Evolutionary conservation across 495 filamentous ascomycete species (phyloP), one percentile per base, ranked within the genome.

Genomic region (Hyaloscypha bicolor): DNA sequence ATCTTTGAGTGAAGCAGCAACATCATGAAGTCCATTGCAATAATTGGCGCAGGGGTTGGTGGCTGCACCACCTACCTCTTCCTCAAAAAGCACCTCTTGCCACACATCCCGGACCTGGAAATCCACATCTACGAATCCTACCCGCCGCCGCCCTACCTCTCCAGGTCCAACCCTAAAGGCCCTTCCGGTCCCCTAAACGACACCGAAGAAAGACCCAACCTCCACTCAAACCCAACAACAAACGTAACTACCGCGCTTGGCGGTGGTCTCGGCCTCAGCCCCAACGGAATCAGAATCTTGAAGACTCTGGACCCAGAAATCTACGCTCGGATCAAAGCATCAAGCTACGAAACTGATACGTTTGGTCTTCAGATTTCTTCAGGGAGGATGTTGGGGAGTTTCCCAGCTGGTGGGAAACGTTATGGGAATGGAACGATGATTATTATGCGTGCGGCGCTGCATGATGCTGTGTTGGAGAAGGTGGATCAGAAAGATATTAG

Each of bases 1-100:
- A 8, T 37, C 35, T 12, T 37, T 37, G 11, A 6, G 4, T 14
- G 11, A 48, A 19, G 16, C 1, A 48, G 16, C 42, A 4, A 19
- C 42, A 51, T 0, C 25, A 86, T 85, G 85, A 83, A 82, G 66
- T 57, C 55, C 55, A 82, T 87, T 63, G 77, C 82, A 62, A 85
- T 87, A 32, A 72, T 85, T 30, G 85, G 85, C 56, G 84, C 73
- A 51, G 85, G 85, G 52, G 82, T 86, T 65, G 70, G 76, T 53
- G 85, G 85, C 37, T 78, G 81, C 22, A 57, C 81, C 9, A 74
- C 76, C 42, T 85, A 85, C 63, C 77, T 86, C n/a, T 73, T 74
- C 35, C 79, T 87, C 14, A 74, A 74, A 55, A 84, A 85, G 63
- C 76, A 82, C 71, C 77, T 86, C 12, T 79, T 79, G 33, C 33